Evolutionary conservation across 768 basidiomycete genomes (phyloP), one percentile per base, ranked within the genome.

Genomic region (Wakefieldia striispora): DNA sequence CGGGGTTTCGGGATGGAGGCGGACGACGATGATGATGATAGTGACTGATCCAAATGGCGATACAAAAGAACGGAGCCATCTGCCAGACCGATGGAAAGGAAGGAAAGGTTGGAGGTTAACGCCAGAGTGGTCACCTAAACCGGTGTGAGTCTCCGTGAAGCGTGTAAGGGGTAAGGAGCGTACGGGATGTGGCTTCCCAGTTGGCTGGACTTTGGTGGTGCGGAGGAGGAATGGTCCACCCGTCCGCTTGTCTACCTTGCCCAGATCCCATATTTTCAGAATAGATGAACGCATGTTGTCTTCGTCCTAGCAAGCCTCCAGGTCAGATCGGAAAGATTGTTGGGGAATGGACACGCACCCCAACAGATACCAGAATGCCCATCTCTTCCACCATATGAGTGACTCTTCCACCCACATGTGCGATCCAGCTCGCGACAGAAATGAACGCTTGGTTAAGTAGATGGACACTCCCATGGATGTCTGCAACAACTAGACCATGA

Each of bases 1-100:
- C 89, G 83, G 10, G 87, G 80, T 71, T 97, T 97, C 0, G 93
- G 93, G n/a, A 97, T 70, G 12, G 85, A 84, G 11, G 92, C 72
- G 5, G 87, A 78, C 14, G 76, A 69, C 16, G 76, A 69, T 40
- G 89, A 81, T 3, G 85, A 78, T 29, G 95, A 75, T 1, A 93
- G 93, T 29, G 12, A 29, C 64, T 97, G 94, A 65, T 95, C 87
- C 17, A 97, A 75, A 62, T 97, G 91, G 7, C 91, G 83, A 65
- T 91, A 95, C 14, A 97, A 75, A 9, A 98, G 76, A 14, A 97
- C 95, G 0, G 90, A 90, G 21, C 97, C 97, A 61, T 97, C 95
- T 6, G 85, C 93, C n/a, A 98, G 80, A 13, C 95, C 97, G 35
- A 98, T 80, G 6, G 95, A 87, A 21, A 99, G 81, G 65, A 94